Conservation (phyloP, 176 grass and related monocot genomes). For the Cenchrus americanus region DNA sequence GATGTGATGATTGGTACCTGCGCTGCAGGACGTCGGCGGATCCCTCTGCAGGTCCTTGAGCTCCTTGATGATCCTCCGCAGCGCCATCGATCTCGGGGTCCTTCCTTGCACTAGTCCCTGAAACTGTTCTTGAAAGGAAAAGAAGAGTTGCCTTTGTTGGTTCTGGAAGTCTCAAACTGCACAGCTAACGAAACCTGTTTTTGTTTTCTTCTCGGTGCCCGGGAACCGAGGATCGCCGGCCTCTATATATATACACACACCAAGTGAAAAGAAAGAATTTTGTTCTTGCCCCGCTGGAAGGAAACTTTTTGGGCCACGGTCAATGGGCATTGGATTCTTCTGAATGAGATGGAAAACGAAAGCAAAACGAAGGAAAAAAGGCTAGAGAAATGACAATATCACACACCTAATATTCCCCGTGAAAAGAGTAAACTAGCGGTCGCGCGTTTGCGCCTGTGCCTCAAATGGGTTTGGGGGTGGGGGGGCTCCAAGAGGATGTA, state of each 20-base stretch:
- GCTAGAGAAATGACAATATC: slow-evolving; percentile 31
- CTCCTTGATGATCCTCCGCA: slow-evolving; percentile 87
- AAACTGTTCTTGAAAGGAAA: background rate
- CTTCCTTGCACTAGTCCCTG: background rate
- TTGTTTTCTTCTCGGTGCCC: slow-evolving; percentile 30
- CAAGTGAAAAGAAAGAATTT: background rate
- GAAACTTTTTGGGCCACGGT: background rate
- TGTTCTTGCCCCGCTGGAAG: background rate
- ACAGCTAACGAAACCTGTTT: background rate
- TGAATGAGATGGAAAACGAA: slow-evolving; percentile 44
- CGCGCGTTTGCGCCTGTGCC: slow-evolving; percentile 22
- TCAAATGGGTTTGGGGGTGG: background rate
- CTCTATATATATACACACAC: slow-evolving; percentile 26
- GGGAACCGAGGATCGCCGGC: background rate
- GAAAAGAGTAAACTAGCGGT: slow-evolving; percentile 53
- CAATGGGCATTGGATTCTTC: slow-evolving; percentile 55
- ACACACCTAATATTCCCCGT: slow-evolving; percentile 51
- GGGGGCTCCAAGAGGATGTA: background rate
- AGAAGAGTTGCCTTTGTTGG: background rate
- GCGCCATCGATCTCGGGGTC: slow-evolving; percentile 44
- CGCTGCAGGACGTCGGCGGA: slow-evolving; percentile 86
- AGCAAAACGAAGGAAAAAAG: slow-evolving; percentile 29
- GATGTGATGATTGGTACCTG: slow-evolving; percentile 52
- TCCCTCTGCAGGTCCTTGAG: slow-evolving; percentile 94
- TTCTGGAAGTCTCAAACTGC: background rate